Evolutionary conservation across 169 alveolate species (phyloP).

Genomic region (Eimeria nieschulzi): DNA sequence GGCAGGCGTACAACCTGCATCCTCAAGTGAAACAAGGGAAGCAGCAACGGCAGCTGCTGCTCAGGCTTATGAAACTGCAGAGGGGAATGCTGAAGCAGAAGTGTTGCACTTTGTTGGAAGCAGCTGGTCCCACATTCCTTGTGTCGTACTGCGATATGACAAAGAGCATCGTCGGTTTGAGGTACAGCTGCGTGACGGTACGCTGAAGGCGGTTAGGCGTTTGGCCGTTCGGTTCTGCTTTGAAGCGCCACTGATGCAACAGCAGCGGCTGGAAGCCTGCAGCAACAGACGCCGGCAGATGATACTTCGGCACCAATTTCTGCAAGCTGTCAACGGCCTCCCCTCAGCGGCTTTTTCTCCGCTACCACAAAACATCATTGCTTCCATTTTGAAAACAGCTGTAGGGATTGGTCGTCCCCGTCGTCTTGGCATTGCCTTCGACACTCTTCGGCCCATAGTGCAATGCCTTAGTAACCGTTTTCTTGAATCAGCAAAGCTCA

Average conservation of each 20-base stretch:
- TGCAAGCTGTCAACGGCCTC: conserved; percentile 33
- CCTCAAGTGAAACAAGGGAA: background rate
- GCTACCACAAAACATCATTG: conserved; percentile 13
- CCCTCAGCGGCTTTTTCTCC: conserved; percentile 62
- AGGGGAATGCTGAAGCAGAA: conserved; percentile 60
- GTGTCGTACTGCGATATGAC: conserved; percentile 34
- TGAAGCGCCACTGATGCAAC: conserved; percentile 51
- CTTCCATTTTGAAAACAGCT: conserved; percentile 40
- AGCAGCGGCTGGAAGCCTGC: conserved; percentile 50
- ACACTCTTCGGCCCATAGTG: conserved; percentile 19
- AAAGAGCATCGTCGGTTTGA: conserved; percentile 9
- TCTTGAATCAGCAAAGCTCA: conserved; percentile 42
- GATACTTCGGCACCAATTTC: conserved; percentile 45
- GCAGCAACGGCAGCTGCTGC: background rate
- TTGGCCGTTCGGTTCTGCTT: conserved; percentile 55
- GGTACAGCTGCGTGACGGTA: conserved; percentile 62
- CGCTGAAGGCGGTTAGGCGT: conserved; percentile 51
- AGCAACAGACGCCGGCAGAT: conserved; percentile 54
- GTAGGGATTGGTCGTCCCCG: conserved; percentile 36
- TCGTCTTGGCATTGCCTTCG: background rate
- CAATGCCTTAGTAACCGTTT: conserved; percentile 35
- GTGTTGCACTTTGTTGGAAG: conserved; percentile 64
- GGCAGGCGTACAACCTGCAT: background rate
- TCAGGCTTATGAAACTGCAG: background rate
- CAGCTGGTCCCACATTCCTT: conserved; percentile 55